Evolutionary conservation across 176 grass and related monocot species (phyloP), one percentile per base, ranked within the genome.

Genomic region (Alloteropsis semialata): DNA sequence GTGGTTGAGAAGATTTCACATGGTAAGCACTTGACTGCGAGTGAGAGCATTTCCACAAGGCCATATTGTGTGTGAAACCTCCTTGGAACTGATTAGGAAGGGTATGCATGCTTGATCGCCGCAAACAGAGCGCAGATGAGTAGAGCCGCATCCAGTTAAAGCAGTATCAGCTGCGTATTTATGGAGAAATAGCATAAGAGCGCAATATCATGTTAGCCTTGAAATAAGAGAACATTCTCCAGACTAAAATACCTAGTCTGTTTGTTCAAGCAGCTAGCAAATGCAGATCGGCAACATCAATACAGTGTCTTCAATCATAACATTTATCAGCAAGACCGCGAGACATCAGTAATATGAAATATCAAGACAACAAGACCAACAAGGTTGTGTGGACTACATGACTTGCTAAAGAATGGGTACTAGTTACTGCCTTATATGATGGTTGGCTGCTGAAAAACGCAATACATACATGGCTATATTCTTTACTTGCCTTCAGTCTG

Each of bases 141-240:
- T 86, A 88, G 24, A 88, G 64, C 65, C 84, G 50, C 87, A 98
- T 98, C 21, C 28, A 63, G 29, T 68, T 41, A 2, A 30, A 63
- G 28, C 16, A 28, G 21, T 64, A 45, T 71, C 0, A 57, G 15
- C 88, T 89, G 88, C 49, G 19, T 4, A 28, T 46, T 19, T 19
- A 45, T 38, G 9, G 27, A 64, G 6, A 72, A 82, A 57, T 30
- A 27, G 16, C 10, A 37, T 34, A 85, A 17, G 48, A 43, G 46
- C 32, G 18, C 15, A 56, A 18, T 37, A 72, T 0, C 2, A 30
- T 21, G 61, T 15, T 49, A 55, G 12, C 17, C 36, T 69, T 5
- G 0, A 55, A 70, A 62, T 54, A 32, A 36, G 5, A 68, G 29
- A 61, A 13, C 44, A 72, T 42, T 9, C 8, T 19, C 12, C 68